These are phyloP conservation scores for Coemansia erecta DNA, from an alignment of 192 early-diverging fungal genomes.

Conservation along the genomic window DNA sequence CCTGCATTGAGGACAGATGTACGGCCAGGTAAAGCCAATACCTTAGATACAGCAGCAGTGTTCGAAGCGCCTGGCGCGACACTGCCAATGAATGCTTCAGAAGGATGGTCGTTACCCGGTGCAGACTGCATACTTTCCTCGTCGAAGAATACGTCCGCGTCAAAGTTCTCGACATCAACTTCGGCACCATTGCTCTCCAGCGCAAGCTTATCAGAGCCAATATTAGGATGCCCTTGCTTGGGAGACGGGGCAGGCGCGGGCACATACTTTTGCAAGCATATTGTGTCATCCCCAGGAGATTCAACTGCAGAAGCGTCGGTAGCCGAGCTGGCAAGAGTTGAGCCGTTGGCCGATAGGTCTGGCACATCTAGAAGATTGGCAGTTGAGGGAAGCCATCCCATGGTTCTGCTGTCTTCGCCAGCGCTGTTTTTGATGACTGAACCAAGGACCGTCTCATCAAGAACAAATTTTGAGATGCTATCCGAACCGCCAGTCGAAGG, in stretches of 20 bases:
- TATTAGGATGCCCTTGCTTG: background rate
- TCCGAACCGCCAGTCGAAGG: background rate
- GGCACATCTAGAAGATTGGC: slow-evolving; percentile 7
- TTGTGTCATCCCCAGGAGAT: background rate
- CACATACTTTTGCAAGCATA: background rate
- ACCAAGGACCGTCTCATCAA: background rate
- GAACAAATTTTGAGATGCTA: background rate
- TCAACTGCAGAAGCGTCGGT: background rate
- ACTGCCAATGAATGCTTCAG: background rate
- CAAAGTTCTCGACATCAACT: slow-evolving; percentile 23
- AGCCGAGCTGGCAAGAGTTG: background rate
- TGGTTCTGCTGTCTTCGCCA: background rate
- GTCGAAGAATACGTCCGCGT: slow-evolving; percentile 37
- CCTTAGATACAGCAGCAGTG: no score
- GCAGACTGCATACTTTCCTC: slow-evolving; percentile 6
- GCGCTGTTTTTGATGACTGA: background rate
- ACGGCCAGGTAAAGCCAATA: no score
- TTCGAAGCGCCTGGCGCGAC: background rate
- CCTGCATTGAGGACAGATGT: slow-evolving; percentile 3
- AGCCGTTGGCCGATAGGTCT: background rate
- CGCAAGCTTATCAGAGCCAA: background rate
- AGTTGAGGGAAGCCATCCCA: slow-evolving; percentile 37
- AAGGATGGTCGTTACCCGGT: background rate
- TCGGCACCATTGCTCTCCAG: slow-evolving; percentile 2
- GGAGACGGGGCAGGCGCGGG: background rate